A percentile compares a stretch with the other conserved stretches of the same genome.
phyloP scores from a whole-genome alignment of 192 early-diverging fungal species.

The Dimargaris xerosporica region DNA sequence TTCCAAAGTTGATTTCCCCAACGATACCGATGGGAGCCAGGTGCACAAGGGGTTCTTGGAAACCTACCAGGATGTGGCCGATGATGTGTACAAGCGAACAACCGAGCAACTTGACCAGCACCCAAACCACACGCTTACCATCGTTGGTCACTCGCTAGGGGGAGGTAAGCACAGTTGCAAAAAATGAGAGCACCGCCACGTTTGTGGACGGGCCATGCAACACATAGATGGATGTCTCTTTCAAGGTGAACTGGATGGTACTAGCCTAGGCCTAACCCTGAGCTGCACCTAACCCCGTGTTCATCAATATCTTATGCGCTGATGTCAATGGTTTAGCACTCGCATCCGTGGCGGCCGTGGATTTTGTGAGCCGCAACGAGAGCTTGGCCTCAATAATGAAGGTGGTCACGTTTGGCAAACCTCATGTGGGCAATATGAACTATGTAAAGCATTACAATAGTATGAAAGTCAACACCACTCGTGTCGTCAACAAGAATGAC shows the following conservation, averaged over 20 bases:
- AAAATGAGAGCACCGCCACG: too few relatives aligned
- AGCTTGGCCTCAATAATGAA: background rate
- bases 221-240: too few relatives aligned
- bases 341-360: background rate
- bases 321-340: background rate
- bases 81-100: slow-evolving; percentile 11
- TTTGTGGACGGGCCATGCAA: too few relatives aligned
- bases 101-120: slow-evolving; percentile 14
- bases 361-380: background rate
- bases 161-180: background rate
- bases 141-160: slow-evolving; percentile 17
- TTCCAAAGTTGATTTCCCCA: slow-evolving; percentile 18
- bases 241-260: too few relatives aligned
- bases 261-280: too few relatives aligned
- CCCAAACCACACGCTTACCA: slow-evolving; percentile 20
- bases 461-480: background rate
- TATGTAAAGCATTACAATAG: background rate
- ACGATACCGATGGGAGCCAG: slow-evolving; percentile 14
- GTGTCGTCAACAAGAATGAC: slow-evolving; percentile 3
- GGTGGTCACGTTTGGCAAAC: slow-evolving; percentile 9
- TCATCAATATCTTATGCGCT: too few relatives aligned
- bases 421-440: background rate
- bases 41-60: slow-evolving; percentile 29
- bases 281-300: too few relatives aligned
- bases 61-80: slow-evolving; percentile 17